Percentiles rank a stretch among this genome's conserved stretches.
These are phyloP conservation scores for Candida dendrica DNA, from an alignment of 805 yeast species.

Conservation along the genomic window DNA sequence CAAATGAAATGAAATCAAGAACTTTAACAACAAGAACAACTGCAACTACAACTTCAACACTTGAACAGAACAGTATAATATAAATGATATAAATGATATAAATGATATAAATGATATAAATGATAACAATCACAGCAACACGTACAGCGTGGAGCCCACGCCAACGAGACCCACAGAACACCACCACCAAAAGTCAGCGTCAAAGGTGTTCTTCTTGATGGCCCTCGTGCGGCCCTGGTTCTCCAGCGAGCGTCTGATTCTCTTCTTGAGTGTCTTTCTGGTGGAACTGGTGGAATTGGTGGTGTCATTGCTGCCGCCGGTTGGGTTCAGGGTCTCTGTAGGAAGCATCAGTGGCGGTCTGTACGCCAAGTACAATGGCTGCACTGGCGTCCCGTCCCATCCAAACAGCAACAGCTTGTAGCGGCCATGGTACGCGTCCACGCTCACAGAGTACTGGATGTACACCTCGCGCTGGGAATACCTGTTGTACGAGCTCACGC, in stretches of 20 bases:
- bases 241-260: slow-evolving; percentile 68
- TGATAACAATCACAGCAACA: slow-evolving; percentile 9
- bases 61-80: no score
- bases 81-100: no score
- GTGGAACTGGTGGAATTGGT: slow-evolving; percentile 24
- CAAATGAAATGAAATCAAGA: no score
- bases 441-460: slow-evolving; percentile 45
- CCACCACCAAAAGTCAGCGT: slow-evolving; percentile 53
- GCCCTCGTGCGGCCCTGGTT: slow-evolving; percentile 79
- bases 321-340: slow-evolving; percentile 84
- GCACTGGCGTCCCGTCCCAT: slow-evolving; percentile 72
- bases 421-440: slow-evolving; percentile 82
- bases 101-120: no score
- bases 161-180: slow-evolving; percentile 37
- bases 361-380: slow-evolving; percentile 88
- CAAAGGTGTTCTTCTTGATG: slow-evolving; percentile 28
- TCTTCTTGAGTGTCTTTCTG: slow-evolving; percentile 29
- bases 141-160: slow-evolving; percentile 25
- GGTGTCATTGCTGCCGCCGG: slow-evolving; percentile 30
- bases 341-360: slow-evolving; percentile 96
- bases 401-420: slow-evolving; percentile 66
- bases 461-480: slow-evolving; percentile 64
- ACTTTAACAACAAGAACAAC: no score
- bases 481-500: slow-evolving; percentile 58
- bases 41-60: no score